Percentiles rank a stretch among this genome's conserved stretches.
These are phyloP conservation scores for Termitomyces eurrhizus DNA, from an alignment of 768 basidiomycete species.

Conservation along the genomic window DNA sequence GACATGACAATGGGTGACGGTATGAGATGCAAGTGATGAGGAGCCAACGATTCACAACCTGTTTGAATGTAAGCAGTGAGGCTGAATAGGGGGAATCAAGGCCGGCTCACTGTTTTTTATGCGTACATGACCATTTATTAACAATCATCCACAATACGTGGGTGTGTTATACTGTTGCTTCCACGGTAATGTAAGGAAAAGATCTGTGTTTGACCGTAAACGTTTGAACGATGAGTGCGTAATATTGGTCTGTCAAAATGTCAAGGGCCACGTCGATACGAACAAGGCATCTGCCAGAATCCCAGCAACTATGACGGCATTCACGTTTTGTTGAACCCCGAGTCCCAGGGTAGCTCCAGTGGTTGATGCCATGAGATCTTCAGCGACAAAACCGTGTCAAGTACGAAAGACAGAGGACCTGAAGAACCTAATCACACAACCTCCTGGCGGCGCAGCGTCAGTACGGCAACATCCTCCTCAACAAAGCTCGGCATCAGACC, in stretches of 20 bases:
- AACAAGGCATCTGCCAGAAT: background rate
- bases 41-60: background rate
- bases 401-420: background rate
- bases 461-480: constrained; percentile 35
- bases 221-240: background rate
- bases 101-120: background rate
- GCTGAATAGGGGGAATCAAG: background rate
- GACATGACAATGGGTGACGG: constrained; percentile 14
- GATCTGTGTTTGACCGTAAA: background rate
- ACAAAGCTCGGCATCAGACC: constrained; percentile 42
- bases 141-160: background rate
- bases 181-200: background rate
- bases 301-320: background rate
- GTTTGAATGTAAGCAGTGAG: background rate
- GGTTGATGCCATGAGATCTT: background rate
- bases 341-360: background rate
- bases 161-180: background rate
- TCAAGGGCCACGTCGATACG: background rate
- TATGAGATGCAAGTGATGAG: background rate
- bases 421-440: background rate
- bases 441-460: constrained; percentile 35
- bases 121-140: background rate
- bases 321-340: background rate
- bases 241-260: background rate
- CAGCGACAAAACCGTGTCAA: background rate